Conservation (phyloP, 768 basidiomycete species). For the Mycena leptocephala region DNA sequence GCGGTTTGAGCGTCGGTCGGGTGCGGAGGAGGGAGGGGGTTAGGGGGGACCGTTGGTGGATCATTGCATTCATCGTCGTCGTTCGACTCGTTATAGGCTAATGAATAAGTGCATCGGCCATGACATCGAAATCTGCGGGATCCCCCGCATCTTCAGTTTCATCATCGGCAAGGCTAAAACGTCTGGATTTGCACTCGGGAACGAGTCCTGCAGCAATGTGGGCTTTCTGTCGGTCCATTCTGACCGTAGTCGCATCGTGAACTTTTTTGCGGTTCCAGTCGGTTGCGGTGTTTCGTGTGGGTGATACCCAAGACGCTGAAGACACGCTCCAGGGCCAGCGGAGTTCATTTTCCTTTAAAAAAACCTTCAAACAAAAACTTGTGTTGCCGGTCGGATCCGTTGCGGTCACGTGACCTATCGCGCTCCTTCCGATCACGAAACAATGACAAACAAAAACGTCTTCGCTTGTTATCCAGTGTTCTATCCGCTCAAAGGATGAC, state of each 20-base stretch:
- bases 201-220: not conserved
- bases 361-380: too few species aligned
- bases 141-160: not conserved
- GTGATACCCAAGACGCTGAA: slow-evolving; percentile 43
- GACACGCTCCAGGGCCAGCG: slow-evolving; percentile 37
- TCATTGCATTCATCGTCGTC: not conserved
- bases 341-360: too few species aligned
- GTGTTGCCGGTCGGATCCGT: too few species aligned
- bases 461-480: too few species aligned
- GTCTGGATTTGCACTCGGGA: not conserved
- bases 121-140: not conserved
- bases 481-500: too few species aligned
- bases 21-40: not conserved
- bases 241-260: slow-evolving; percentile 24
- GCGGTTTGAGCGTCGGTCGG: too few species aligned
- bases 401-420: too few species aligned
- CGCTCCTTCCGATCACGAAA: too few species aligned
- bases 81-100: too few species aligned
- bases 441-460: too few species aligned
- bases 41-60: too few species aligned
- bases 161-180: slow-evolving; percentile 38
- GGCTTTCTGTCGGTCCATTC: slow-evolving; percentile 15
- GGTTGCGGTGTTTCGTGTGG: slow-evolving; percentile 40
- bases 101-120: not conserved
- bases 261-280: slow-evolving; percentile 27